A percentile compares a stretch with the other conserved stretches of the same genome.
phyloP scores from a whole-genome alignment of 768 basidiomycete species.

The Auricularia cornea region DNA sequence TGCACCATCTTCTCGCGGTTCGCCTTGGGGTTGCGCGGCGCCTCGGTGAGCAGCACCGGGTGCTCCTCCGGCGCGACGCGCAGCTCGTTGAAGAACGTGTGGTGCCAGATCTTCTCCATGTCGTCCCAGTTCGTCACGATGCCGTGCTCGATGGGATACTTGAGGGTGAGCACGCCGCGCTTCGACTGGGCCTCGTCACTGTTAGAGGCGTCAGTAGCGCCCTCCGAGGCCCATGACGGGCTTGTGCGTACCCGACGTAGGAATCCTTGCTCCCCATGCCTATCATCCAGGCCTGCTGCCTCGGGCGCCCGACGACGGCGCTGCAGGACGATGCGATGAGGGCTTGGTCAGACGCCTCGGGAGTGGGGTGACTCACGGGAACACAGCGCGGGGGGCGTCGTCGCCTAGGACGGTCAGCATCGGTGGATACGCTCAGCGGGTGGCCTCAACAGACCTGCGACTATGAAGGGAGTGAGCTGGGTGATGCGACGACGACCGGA shows the following conservation, averaged over 20 bases:
- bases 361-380: conserved; percentile 30
- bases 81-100: conserved; percentile 12
- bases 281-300: conserved; percentile 70
- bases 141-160: conserved; percentile 18
- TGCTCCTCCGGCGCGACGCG: conserved; percentile 10
- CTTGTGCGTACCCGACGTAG: conserved; percentile 47
- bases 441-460: conserved; percentile 12
- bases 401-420: conserved; percentile 27
- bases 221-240: too few relatives aligned
- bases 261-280: conserved; percentile 75
- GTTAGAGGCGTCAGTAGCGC: background rate
- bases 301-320: conserved; percentile 65
- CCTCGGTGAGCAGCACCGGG: conserved; percentile 10
- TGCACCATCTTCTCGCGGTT: conserved; percentile 12
- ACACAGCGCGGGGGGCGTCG: conserved; percentile 44
- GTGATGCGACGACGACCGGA: background rate
- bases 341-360: background rate
- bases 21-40: conserved; percentile 7
- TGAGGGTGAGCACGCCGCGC: conserved; percentile 40
- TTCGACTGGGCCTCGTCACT: conserved; percentile 42
- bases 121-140: conserved; percentile 12
- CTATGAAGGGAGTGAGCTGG: conserved; percentile 3
- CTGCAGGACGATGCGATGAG: conserved; percentile 13
- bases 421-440: background rate
- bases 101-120: conserved; percentile 13